Conservation (phyloP, 306 rosid genomes). For the Psophocarpus tetragonolobus region DNA sequence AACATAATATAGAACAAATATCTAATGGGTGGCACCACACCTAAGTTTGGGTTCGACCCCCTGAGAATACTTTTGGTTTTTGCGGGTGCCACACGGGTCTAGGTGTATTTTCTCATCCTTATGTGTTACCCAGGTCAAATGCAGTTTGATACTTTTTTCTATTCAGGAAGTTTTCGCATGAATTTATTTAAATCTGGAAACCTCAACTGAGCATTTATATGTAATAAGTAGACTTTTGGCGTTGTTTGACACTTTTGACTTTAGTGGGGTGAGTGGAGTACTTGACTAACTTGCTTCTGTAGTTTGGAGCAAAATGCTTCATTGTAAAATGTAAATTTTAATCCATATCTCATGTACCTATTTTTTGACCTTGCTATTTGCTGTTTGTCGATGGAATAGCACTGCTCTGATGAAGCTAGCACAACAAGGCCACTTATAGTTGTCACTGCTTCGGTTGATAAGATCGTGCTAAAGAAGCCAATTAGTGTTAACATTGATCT, state of each 20-base stretch:
- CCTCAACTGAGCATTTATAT: background rate
- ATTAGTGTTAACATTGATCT: slow-evolving; percentile 82
- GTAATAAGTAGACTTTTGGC: background rate
- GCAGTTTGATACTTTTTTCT: slow-evolving; percentile 14
- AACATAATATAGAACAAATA: no score
- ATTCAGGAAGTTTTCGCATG: background rate
- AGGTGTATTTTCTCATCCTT: no score
- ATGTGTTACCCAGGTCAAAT: no score
- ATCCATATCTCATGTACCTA: background rate
- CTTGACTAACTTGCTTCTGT: slow-evolving; percentile 18
- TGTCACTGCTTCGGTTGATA: slow-evolving; percentile 94
- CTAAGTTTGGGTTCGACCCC: no score
- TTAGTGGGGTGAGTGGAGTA: background rate
- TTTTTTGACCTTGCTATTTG: slow-evolving; percentile 16
- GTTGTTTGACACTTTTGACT: background rate
- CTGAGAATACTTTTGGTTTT: no score
- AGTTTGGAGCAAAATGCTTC: slow-evolving; percentile 4
- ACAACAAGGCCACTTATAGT: slow-evolving; percentile 86
- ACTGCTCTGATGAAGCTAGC: slow-evolving; percentile 77
- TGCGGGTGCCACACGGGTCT: no score
- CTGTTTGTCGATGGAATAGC: slow-evolving; percentile 53
- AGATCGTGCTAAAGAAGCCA: slow-evolving; percentile 83
- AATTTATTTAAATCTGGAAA: slow-evolving; percentile 16
- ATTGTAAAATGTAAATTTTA: background rate
- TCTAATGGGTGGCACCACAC: no score